Evolutionary conservation across 345 rosid species (phyloP).

Genomic region (Turnera subulata): DNA sequence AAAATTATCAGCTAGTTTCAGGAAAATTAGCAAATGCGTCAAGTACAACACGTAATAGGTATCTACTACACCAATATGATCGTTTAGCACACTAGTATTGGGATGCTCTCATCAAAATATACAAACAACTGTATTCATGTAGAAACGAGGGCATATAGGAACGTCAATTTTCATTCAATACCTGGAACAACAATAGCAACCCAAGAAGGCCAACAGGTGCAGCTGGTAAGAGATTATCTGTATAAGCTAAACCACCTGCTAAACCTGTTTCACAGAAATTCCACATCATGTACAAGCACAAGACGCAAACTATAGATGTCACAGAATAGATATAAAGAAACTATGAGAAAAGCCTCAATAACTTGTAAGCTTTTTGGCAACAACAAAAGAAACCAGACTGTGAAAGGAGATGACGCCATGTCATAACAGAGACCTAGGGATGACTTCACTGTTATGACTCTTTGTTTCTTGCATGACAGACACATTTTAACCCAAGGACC

Average conservation of each 20-base stretch:
- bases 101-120: not conserved
- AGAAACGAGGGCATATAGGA: not conserved
- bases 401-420: too few relatives aligned
- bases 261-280: constrained; percentile 40
- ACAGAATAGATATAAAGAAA: too few relatives aligned
- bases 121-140: not conserved
- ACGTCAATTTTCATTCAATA: constrained; percentile 9
- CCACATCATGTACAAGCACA: too few relatives aligned
- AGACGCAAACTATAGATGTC: too few relatives aligned
- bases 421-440: too few relatives aligned
- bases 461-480: too few relatives aligned
- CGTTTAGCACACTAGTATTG: not conserved
- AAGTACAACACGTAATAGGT: not conserved
- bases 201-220: constrained; percentile 69
- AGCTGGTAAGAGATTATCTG: constrained; percentile 58
- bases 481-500: too few relatives aligned
- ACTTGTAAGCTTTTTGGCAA: too few relatives aligned
- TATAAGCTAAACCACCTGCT: constrained; percentile 58
- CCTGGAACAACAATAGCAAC: constrained; percentile 68
- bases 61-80: not conserved
- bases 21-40: not conserved
- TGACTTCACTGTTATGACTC: too few relatives aligned
- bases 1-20: constrained; percentile 15
- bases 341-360: too few relatives aligned
- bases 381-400: too few relatives aligned